Evolutionary conservation across 352 stramenopile species (phyloP).

Genomic region (Pythium grandisporangium): DNA sequence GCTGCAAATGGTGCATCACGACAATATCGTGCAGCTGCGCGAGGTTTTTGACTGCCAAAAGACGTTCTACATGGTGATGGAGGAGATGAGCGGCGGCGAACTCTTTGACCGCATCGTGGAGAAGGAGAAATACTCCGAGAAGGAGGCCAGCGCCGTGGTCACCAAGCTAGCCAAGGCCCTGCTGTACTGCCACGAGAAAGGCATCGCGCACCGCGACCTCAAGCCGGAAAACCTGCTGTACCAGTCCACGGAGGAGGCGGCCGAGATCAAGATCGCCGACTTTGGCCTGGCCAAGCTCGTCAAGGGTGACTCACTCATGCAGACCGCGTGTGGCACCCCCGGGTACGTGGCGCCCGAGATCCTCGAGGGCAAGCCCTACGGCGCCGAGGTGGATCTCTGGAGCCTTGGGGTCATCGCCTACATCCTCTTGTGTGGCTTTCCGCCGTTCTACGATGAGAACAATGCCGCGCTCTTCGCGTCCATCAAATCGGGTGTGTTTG

Average conservation of each 20-base stretch:
- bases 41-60: constrained; percentile 86
- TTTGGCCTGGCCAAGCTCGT: constrained; percentile 90
- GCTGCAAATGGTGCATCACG: constrained; percentile 72
- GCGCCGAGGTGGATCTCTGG: constrained; percentile 93
- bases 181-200: constrained; percentile 80
- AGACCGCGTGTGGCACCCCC: constrained; percentile 93
- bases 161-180: constrained; percentile 79
- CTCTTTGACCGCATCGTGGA: constrained; percentile 91
- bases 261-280: constrained; percentile 92
- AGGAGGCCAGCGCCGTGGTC: constrained; percentile 78
- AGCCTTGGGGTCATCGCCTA: constrained; percentile 96
- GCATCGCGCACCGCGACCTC: constrained; percentile 89
- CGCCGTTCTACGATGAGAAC: constrained; percentile 95
- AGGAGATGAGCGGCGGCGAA: constrained; percentile 87
- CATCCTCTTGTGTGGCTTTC: constrained; percentile 90
- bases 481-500: constrained; percentile 87
- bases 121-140: constrained; percentile 89
- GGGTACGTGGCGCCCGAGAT: constrained; percentile 97
- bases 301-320: constrained; percentile 89
- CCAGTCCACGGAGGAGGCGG: constrained; percentile 74
- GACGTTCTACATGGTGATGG: constrained; percentile 91
- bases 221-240: constrained; percentile 89
- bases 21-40: constrained; percentile 83
- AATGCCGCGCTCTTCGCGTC: constrained; percentile 83
- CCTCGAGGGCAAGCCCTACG: constrained; percentile 89